A percentile compares a stretch with the other conserved stretches of the same genome.
Evolutionary conservation across 2,329 filamentous ascomycete species (phyloP).

Genomic region (Stagonosporopsis chrysanthemi): DNA sequence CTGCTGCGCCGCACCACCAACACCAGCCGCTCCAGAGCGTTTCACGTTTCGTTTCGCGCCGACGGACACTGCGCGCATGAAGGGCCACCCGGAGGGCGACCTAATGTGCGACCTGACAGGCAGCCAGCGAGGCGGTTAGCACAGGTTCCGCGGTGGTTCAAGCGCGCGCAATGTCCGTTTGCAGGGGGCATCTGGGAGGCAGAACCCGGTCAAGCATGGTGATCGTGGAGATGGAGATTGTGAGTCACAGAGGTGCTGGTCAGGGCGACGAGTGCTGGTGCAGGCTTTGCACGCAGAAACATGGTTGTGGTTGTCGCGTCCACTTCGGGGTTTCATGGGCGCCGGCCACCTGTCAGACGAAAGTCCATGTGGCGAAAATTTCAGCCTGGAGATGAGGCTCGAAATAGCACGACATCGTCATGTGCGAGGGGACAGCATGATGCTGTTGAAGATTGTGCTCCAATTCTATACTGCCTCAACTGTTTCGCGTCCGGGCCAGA

Average conservation of each 20-base stretch:
- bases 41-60: constrained; percentile 17
- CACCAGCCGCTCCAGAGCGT: neutral
- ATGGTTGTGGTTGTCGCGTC: neutral
- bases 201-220: neutral
- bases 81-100: constrained; percentile 7
- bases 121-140: constrained; percentile 7
- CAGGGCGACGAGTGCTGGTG: neutral
- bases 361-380: neutral
- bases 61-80: constrained; percentile 8
- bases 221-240: neutral
- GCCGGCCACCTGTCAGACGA: neutral
- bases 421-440: neutral
- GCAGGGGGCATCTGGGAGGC: neutral
- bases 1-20: constrained; percentile 21
- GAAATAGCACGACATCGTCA: neutral
- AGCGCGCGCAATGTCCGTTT: neutral
- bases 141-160: constrained; percentile 1
- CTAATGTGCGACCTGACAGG: constrained; percentile 7
- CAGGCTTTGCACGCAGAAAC: neutral
- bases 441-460: neutral
- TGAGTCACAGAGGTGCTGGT: neutral
- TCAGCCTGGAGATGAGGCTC: neutral
- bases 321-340: neutral
- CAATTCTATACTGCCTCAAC: neutral
- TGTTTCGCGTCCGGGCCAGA: neutral